Base-by-base conservation (phyloP, 2,329 filamentous ascomycete species). In the Zopfia rhizophila region DNA sequence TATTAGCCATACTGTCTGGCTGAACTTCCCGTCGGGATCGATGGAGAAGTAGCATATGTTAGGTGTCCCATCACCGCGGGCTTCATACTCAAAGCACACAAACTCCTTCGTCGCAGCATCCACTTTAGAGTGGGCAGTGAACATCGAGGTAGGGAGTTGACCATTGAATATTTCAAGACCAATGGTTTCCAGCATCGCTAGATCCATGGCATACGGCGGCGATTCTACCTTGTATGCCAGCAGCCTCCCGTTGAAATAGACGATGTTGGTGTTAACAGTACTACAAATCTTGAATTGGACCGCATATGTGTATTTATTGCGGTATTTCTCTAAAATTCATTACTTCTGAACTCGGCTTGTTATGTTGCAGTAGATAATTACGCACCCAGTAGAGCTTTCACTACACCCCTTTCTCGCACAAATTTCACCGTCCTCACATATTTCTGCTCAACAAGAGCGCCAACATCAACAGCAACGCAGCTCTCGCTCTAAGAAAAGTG, bases 341-440 rank as follows among this genome's bases (percentile, higher is more conserved):
- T 42, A n/a, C n/a, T n/a, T n/a, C n/a, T n/a, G n/a, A n/a, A n/a
- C n/a, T n/a, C n/a, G n/a, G n/a, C n/a, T n/a, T n/a, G n/a, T n/a
- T n/a, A n/a, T n/a, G n/a, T n/a, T n/a, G n/a, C n/a, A n/a, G n/a
- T n/a, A n/a, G n/a, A n/a, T n/a, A n/a, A n/a, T n/a, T n/a, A n/a
- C n/a, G n/a, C n/a, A n/a, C n/a, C n/a, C n/a, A n/a, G n/a, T 1
- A 75, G 37, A 0, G 70, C 64, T 3, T 64, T 56, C 13, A 65
- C 51, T 1, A 74, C 73, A 23, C 69, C 58, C 4, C 71, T 51
- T 44, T 78, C 75, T 0, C 68, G 59, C 3, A 60, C 50, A 21
- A 73, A 74, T 25, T 73, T 72, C 28, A 77, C 74, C 0, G 75
- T 78, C 17, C 69, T 58, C 2, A 78, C 68, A 31, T 72, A 77